Base-by-base conservation (phyloP, 2,329 filamentous ascomycete genomes). In the Tolypocladium album region DNA sequence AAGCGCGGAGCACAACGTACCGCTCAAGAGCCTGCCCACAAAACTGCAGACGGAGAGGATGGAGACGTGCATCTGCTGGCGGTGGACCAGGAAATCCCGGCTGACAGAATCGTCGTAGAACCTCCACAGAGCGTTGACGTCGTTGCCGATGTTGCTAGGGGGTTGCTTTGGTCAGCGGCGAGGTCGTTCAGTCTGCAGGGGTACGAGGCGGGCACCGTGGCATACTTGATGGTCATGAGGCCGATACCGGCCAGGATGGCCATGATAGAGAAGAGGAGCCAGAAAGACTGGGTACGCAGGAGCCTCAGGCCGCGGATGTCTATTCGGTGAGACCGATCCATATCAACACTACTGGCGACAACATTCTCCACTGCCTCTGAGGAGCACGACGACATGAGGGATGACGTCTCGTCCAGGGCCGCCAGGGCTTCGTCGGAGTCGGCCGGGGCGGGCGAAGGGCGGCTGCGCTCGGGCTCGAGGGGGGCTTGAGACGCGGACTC, bases 221-320 rank as follows among this genome's bases (percentile, higher is more conserved):
- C 88, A 74, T 80, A 96, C 92, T 99, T 99, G 76, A 99, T 99
- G 0, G 93, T 97, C 94, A 99, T 99, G 65, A 99, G 78, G 13
- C 94, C 94, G 67, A 97, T 89, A 58, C 94, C 94, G 6, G 92
- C 91, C 63, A 97, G 79, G n/a, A 97, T 83, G 45, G 88, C 92
- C 82, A 99, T 90, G 65, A 96, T 86, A 60, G 83, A 74, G 73
- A 95, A 97, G 36, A 96, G 76, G 69, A 95, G 89, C 92, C 92
- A 97, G 74, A 97, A 99, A 65, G 95, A 88, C 56, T 86, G 68
- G 62, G 82, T 85, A 58, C 78, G 79, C 39, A 96, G 76, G 70
- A 99, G 80, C 20, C 82, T 81, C 69, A 91, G 78, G 64, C 94
- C 94, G 71, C 93, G 90, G 70, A 97, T 88, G 85, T 97, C 94